phyloP scores from a whole-genome alignment of 169 alveolate genomes.

The Cryptosporidium ubiquitum region DNA sequence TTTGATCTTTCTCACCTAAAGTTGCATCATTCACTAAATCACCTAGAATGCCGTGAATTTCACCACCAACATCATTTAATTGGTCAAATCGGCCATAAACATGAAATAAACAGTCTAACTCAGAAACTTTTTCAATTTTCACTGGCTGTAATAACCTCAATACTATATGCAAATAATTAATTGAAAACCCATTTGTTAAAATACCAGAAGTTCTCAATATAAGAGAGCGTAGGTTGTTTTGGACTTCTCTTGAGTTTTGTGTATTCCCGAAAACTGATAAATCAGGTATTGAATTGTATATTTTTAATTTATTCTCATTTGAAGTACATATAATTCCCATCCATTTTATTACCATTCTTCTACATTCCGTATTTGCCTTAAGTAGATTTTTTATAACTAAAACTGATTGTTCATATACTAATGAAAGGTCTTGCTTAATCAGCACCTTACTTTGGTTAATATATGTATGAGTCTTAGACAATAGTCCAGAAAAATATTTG shows the following conservation, averaged over 20 bases:
- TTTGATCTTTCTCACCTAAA: constrained; percentile 41
- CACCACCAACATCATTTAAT: constrained; percentile 2
- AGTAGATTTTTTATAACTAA: constrained; percentile 75
- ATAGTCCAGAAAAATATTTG: constrained; percentile 71
- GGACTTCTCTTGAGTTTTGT: constrained; percentile 28
- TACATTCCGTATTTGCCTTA: constrained; percentile 75
- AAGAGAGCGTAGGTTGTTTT: constrained; percentile 33
- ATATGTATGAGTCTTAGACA: constrained; percentile 65
- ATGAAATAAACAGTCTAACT: constrained; percentile 19
- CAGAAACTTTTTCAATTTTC: constrained; percentile 74
- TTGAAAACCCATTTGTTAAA: constrained; percentile 73
- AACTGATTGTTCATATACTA: constrained; percentile 78
- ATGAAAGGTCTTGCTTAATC: constrained; percentile 76
- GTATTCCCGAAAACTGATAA: constrained; percentile 37
- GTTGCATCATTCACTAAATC: constrained; percentile 67
- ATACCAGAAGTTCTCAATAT: constrained; percentile 51
- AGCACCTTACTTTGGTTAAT: constrained; percentile 52
- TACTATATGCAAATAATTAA: constrained; percentile 73
- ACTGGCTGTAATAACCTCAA: constrained; percentile 75
- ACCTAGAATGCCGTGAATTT: constrained; percentile 45
- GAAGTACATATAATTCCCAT: constrained; percentile 76
- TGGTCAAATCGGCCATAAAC: constrained; percentile 18
- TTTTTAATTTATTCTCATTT: constrained; percentile 77
- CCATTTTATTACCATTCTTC: constrained; percentile 77
- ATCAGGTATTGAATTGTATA: constrained; percentile 66